Conservation (phyloP, 371 early-diverging fungal species). For the Syncephalis plumigaleata region DNA sequence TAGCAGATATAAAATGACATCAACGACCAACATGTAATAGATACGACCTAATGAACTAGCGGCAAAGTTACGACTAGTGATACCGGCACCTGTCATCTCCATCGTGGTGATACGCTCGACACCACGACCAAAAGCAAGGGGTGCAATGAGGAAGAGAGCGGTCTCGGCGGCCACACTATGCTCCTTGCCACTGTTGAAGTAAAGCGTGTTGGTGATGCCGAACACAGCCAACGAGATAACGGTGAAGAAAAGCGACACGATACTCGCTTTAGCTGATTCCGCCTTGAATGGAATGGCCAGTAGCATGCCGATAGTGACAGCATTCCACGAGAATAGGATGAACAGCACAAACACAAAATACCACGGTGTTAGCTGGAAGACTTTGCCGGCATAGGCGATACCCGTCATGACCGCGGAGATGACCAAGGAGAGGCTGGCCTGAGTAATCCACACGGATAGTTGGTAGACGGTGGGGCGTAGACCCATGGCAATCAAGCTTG, state of each 20-base stretch:
- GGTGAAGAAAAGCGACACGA: constrained; percentile 6
- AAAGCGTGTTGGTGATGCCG: neutral
- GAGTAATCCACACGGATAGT: constrained; percentile 1
- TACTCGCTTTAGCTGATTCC: constrained; percentile 9
- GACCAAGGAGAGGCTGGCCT: constrained; percentile 9
- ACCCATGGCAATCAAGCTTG: constrained; percentile 19
- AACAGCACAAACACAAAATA: constrained; percentile 11
- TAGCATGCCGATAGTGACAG: constrained; percentile 12
- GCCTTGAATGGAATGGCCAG: constrained; percentile 10
- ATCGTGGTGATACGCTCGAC: constrained; percentile 12
- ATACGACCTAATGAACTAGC: constrained; percentile 10
- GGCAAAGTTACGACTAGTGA: constrained; percentile 5
- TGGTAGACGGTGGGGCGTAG: constrained; percentile 12
- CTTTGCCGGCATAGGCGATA: constrained; percentile 11
- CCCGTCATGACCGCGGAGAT: constrained; percentile 12
- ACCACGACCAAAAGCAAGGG: constrained; percentile 14
- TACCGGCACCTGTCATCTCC: constrained; percentile 11
- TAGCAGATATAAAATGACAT: constrained; percentile 14
- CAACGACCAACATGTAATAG: constrained; percentile 14
- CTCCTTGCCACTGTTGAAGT: constrained; percentile 7
- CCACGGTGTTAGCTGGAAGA: constrained; percentile 11
- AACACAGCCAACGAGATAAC: constrained; percentile 8
- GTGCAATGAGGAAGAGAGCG: constrained; percentile 13
- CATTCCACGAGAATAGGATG: constrained; percentile 13
- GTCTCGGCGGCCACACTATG: constrained; percentile 3